A percentile compares a stretch with the other conserved stretches of the same genome.
phyloP scores from a whole-genome alignment of 441 rosid genomes.

The Omphalea diandra region DNA sequence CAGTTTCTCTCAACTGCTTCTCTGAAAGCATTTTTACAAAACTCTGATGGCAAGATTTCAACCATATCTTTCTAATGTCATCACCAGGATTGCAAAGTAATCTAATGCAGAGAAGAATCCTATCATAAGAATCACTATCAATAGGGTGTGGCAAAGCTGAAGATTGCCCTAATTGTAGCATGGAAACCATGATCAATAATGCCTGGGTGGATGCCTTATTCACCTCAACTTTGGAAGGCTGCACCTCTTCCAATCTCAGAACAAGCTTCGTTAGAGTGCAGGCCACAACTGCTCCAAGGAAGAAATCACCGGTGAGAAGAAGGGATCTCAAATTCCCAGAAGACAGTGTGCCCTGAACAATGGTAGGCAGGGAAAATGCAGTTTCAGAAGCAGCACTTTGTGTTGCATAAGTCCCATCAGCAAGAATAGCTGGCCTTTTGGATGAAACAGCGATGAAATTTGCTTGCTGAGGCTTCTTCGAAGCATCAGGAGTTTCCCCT shows the following conservation, averaged over 20 bases:
- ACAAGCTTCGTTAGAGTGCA: constrained; percentile 85
- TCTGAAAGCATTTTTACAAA: constrained; percentile 91
- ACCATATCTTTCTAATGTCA: constrained; percentile 77
- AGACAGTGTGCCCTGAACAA: constrained; percentile 77
- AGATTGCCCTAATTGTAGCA: constrained; percentile 89
- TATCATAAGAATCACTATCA: constrained; percentile 78
- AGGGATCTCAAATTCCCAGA: constrained; percentile 83
- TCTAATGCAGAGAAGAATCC: constrained; percentile 74
- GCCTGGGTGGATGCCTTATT: constrained; percentile 62
- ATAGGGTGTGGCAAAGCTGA: constrained; percentile 73
- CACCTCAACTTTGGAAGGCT: constrained; percentile 68
- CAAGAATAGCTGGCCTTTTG: constrained; percentile 82
- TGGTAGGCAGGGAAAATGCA: constrained; percentile 67
- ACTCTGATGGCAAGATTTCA: constrained; percentile 80
- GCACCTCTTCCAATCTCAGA: constrained; percentile 87
- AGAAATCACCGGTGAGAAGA: constrained; percentile 81
- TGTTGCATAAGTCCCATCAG: constrained; percentile 94
- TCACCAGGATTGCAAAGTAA: constrained; percentile 68
- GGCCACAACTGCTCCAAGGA: constrained; percentile 92
- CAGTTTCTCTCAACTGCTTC: constrained; percentile 74
- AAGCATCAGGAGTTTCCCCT: constrained; percentile 49
- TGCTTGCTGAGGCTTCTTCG: constrained; percentile 51
- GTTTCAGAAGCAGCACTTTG: constrained; percentile 97
- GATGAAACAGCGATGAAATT: constrained; percentile 62
- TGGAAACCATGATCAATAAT: constrained; percentile 71